A percentile compares a stretch with the other conserved stretches of the same genome.
Conservation (phyloP, 148 eudicot genomes). For the Nyssa sinensis region DNA sequence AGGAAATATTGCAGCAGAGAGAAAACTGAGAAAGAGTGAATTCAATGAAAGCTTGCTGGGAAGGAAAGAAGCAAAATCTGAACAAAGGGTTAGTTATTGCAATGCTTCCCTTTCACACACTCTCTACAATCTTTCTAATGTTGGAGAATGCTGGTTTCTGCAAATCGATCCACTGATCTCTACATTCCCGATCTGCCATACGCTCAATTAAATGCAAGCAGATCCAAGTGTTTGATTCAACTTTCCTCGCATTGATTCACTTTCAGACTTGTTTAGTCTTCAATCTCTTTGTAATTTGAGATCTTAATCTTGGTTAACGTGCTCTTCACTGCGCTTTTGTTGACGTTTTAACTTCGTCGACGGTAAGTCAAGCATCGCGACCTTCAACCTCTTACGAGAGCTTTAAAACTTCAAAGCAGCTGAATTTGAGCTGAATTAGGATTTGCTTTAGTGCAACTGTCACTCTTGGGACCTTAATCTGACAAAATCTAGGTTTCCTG, state of each 20-base stretch:
- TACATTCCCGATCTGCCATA: background rate
- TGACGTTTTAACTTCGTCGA: constrained; percentile 12
- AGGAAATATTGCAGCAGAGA: too few relatives aligned
- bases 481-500: background rate
- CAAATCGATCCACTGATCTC: background rate
- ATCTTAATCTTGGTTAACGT: background rate
- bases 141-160: background rate
- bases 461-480: constrained; percentile 1
- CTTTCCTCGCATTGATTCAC: background rate
- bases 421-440: constrained; percentile 16
- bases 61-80: too few relatives aligned
- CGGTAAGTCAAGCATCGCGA: constrained; percentile 9
- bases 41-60: too few relatives aligned
- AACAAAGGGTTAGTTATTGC: too few relatives aligned
- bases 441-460: background rate
- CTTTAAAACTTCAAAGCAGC: background rate
- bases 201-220: constrained; percentile 1
- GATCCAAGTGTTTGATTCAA: background rate
- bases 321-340: background rate
- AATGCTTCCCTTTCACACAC: too few relatives aligned
- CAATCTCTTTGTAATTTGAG: too few relatives aligned
- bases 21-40: too few relatives aligned
- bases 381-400: background rate
- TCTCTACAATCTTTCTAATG: background rate
- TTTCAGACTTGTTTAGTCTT: background rate